Base-by-base conservation (phyloP, 1,139 yeast species). In the Blastobotrys aristatus region DNA sequence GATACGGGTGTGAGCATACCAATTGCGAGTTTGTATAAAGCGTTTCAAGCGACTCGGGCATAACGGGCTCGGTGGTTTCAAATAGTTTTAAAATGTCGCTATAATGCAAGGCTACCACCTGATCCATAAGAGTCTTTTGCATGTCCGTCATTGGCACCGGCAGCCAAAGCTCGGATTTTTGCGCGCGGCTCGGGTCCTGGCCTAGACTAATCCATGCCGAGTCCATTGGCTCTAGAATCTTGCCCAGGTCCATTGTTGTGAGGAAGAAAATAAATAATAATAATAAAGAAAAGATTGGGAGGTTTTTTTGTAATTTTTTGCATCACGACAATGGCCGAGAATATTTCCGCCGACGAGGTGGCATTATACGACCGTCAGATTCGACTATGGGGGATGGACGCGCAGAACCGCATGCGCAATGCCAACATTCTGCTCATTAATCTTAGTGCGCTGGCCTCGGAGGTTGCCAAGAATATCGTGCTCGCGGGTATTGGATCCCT, bases 361-460 rank as follows among this genome's bases (percentile, higher is more conserved):
- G 96, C 95, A 1, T 72, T 90, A 26, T 92, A 92, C 64, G 99
- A 92, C 66, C 77, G 99, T 51, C 99, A 92, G 65, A 90, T 92
- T 57, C 71, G 99, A 55, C 74, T 92, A 33, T 92, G 99, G 99
- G 98, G 98, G 11, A 74, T 92, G 68, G 94, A 86, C 26, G 95
- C 97, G 14, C 99, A 92, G 65, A 74, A 80, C 44, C 58, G 89
- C 44, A 77, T 92, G 70, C 74, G 95, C 40, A 77, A 82, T 24
- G 84, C 97, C 14, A 77, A 76, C 47, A 73, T 90, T 7, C 70
- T 92, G 46, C 62, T 89, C 34, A 70, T 88, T 30, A 82, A 83
- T 53, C 59, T 85, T 29, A 83, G 88, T 8, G 86, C 86, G 0
- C 72, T 84, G 10, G 92, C 94, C 3, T 79, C 83, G 24, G 97